Evolutionary conservation across 345 rosid genomes (phyloP), one percentile per base, ranked within the genome.

Genomic region (Arabidopsis thaliana): DNA sequence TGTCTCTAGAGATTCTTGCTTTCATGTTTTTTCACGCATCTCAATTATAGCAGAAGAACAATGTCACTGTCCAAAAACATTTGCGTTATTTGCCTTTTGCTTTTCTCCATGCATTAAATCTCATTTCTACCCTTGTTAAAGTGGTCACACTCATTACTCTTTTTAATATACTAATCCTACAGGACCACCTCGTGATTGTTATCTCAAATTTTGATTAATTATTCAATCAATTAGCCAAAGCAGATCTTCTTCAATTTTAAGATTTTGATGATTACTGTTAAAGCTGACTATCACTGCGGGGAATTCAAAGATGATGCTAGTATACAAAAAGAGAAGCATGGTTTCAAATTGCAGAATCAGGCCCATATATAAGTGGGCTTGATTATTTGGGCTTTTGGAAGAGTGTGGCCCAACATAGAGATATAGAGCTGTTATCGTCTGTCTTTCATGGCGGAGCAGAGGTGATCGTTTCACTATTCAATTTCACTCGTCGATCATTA

Each of bases 21-120:
- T 74, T 73, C 67, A 66, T 50, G 36, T 48, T 58, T 59, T 42
- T 50, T 75, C 69, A 75, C 69, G 52, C 79, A 68, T 67, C 62
- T 75, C 73, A 56, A 65, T 28, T 28, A 28, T 57, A 65, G 71
- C 69, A 41, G 63, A 63, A 59, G 59, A 71, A 63, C 53, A 52
- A 62, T 61, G 14, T 33, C 56, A 61, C 68, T 49, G 16, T 46
- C 66, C 51, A 51, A 3, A 61, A 62, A 59, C 65, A 28, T 73
- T 73, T 44, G 57, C n/a, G 23, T 44, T 16, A 16, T 16, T 16
- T 55, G 65, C 40, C 79, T 75, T 75, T 75, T 59, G 62, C 74
- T 75, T 75, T 75, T 75, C 56, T 68, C 69, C 79, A 75, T 75
- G 79, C 79, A 75, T 28, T 67, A 60, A 68, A 67, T 67, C 23